Conservation (phyloP, 345 rosid species). For the Schrenkiella parvula region DNA sequence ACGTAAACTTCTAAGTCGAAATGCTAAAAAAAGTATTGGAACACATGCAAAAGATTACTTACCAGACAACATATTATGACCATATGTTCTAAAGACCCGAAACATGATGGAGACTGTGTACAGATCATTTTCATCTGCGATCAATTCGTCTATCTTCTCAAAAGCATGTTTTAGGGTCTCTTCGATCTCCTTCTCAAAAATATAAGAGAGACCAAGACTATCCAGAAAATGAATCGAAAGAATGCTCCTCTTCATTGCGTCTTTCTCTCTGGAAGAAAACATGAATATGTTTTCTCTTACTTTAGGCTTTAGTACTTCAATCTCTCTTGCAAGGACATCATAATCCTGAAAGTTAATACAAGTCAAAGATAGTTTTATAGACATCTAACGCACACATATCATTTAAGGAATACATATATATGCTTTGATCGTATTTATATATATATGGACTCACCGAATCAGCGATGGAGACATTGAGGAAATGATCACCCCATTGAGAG, state of each 20-base stretch:
- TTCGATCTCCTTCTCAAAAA: constrained; percentile 15
- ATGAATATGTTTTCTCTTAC: not conserved
- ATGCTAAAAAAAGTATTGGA: too few species aligned
- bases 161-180: not conserved
- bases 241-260: not conserved
- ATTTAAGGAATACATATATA: not conserved
- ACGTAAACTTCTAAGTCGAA: too few species aligned
- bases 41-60: not conserved
- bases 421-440: too few species aligned
- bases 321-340: not conserved
- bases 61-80: constrained; percentile 1
- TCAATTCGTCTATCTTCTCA: not conserved
- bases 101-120: constrained; percentile 6
- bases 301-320: not conserved
- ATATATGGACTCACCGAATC: not conserved
- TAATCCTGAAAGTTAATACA: not conserved
- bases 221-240: not conserved
- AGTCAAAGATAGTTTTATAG: not conserved
- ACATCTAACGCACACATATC: too few species aligned
- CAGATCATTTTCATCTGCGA: not conserved
- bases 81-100: not conserved
- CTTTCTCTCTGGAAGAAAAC: not conserved
- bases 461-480: not conserved
- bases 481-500: not conserved
- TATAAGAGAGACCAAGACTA: constrained; percentile 10